Conservation (phyloP, 2,329 filamentous ascomycete genomes). For the Volutella citrinella region DNA sequence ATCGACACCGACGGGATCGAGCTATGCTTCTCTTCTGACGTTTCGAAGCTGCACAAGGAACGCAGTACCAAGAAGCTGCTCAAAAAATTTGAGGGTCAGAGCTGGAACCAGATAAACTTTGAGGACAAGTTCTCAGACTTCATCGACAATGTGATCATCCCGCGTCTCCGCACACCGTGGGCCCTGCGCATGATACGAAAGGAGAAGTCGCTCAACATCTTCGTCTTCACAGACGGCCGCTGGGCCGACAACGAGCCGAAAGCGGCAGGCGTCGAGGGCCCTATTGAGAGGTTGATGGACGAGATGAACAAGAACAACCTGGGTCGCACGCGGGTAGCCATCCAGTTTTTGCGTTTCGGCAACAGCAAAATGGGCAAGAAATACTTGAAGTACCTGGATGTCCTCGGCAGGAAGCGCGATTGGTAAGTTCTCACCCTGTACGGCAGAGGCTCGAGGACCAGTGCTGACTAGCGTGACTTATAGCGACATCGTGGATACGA, state of each 20-base stretch:
- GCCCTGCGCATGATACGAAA: too few relatives aligned
- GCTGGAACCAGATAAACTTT: constrained; percentile 7
- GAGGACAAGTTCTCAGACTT: constrained; percentile 8
- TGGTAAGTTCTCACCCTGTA: constrained; percentile 5
- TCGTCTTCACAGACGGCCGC: constrained; percentile 11
- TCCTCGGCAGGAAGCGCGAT: not conserved
- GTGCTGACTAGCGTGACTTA: not conserved
- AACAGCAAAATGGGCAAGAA: constrained; percentile 7
- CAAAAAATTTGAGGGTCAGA: not conserved
- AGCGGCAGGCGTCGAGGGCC: constrained; percentile 9
- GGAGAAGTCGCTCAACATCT: constrained; percentile 6
- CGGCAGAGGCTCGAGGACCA: not conserved
- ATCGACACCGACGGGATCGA: constrained; percentile 11
- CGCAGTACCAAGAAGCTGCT: not conserved
- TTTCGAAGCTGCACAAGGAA: not conserved
- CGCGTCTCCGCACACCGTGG: constrained; percentile 1
- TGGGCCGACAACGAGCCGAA: not conserved
- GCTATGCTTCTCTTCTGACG: constrained; percentile 7
- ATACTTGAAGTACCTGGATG: constrained; percentile 6
- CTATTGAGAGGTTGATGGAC: constrained; percentile 5
- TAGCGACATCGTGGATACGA: constrained; percentile 13
- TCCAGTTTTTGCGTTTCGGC: constrained; percentile 12
- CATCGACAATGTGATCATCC: constrained; percentile 4
- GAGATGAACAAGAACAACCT: not conserved
- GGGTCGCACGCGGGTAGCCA: constrained; percentile 4